A percentile compares a stretch with the other conserved stretches of the same genome.
These are phyloP conservation scores for Schizophyllum commune DNA, from an alignment of 1,284 basidiomycete genomes.

Conservation along the genomic window DNA sequence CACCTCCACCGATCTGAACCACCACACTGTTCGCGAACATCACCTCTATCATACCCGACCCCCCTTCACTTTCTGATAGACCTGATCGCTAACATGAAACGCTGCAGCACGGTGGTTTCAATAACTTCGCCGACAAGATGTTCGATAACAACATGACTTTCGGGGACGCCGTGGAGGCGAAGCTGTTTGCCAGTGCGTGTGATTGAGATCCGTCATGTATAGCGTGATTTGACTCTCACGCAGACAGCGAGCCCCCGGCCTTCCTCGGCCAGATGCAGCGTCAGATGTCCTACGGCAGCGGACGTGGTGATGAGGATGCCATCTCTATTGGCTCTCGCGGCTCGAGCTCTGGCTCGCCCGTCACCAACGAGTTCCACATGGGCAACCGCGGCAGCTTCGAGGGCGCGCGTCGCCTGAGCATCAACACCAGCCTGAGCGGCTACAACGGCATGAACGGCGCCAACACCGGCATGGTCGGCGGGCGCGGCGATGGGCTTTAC, in stretches of 20 bases:
- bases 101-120: neutral
- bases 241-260: neutral
- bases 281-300: neutral
- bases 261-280: neutral
- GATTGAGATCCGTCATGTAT: neutral
- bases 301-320: neutral
- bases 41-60: neutral
- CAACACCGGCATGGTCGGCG: neutral
- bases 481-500: neutral
- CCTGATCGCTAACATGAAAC: neutral
- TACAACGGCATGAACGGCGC: neutral
- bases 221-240: neutral
- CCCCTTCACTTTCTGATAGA: neutral
- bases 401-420: neutral
- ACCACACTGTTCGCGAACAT: neutral
- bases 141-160: neutral
- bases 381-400: neutral
- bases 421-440: neutral
- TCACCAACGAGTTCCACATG: neutral
- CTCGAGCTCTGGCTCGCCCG: neutral
- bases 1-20: neutral
- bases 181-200: neutral
- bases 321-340: neutral
- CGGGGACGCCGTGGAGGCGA: neutral
- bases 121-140: neutral